These are phyloP conservation scores for Nicotiana paniculata DNA, from an alignment of 257 asterid genomes.

Conservation along the genomic window DNA sequence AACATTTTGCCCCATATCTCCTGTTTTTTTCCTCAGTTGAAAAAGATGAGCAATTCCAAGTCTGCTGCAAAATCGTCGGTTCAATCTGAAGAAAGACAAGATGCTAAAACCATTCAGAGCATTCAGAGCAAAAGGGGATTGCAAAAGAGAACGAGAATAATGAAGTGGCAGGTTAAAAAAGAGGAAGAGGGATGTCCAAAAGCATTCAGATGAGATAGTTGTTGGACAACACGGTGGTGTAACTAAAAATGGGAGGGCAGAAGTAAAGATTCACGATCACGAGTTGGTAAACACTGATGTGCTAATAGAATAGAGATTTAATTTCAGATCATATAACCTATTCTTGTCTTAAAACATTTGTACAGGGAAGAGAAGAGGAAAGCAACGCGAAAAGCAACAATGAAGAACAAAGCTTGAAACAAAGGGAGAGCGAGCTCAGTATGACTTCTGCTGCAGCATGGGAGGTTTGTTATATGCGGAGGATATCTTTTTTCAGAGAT, in stretches of 20 bases:
- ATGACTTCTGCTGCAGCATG: not conserved
- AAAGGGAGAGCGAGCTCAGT: not conserved
- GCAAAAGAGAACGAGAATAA: slow-evolving; percentile 17
- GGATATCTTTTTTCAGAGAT: not conserved
- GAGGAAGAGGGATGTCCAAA: not conserved
- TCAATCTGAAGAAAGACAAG: slow-evolving; percentile 47
- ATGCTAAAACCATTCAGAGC: slow-evolving; percentile 24
- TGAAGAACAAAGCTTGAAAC: slow-evolving; percentile 5
- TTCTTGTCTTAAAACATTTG: slow-evolving; percentile 6
- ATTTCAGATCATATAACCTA: not conserved
- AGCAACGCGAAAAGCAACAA: slow-evolving; percentile 34
- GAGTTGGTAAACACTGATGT: not conserved
- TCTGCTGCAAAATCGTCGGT: slow-evolving; percentile 30
- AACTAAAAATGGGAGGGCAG: slow-evolving; percentile 16
- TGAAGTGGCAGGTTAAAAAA: too few species aligned
- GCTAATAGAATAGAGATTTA: not conserved
- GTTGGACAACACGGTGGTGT: slow-evolving; percentile 8
- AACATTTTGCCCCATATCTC: not conserved
- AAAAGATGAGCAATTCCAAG: slow-evolving; percentile 69
- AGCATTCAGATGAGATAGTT: slow-evolving; percentile 1
- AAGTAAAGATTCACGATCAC: slow-evolving; percentile 4
- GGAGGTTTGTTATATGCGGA: not conserved
- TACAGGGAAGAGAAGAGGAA: slow-evolving; percentile 64
- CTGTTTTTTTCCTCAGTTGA: slow-evolving; percentile 42
- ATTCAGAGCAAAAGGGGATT: slow-evolving; percentile 21